Evolutionary conservation across 345 rosid species (phyloP).

Genomic region (Microthlaspi erraticum): DNA sequence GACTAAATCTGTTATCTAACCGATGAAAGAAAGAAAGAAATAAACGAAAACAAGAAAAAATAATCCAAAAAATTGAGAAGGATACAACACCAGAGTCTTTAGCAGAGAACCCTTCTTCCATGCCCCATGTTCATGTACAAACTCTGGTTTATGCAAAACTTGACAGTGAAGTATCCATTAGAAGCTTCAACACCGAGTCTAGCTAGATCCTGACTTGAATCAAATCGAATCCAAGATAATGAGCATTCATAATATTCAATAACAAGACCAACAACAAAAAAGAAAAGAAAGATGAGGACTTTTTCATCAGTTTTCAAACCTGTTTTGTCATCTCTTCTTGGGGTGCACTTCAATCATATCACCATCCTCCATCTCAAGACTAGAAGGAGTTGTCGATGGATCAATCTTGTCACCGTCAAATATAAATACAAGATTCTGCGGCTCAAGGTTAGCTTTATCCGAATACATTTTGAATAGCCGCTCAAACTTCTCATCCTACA

Average conservation of each 20-base stretch:
- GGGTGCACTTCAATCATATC: slow-evolving; percentile 83
- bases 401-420: slow-evolving; percentile 85
- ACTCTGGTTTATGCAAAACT: slow-evolving; percentile 11
- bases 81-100: slow-evolving; percentile 29
- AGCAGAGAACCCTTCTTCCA: slow-evolving; percentile 28
- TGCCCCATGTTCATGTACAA: slow-evolving; percentile 35
- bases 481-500: slow-evolving; percentile 91
- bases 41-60: neutral
- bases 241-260: slow-evolving; percentile 7
- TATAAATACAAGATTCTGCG: slow-evolving; percentile 58
- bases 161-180: too few species aligned
- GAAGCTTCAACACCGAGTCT: slow-evolving; percentile 10
- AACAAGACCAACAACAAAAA: neutral
- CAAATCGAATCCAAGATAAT: slow-evolving; percentile 10
- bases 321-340: slow-evolving; percentile 55
- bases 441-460: slow-evolving; percentile 58
- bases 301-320: slow-evolving; percentile 24
- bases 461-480: slow-evolving; percentile 75
- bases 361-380: slow-evolving; percentile 89
- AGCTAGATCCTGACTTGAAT: slow-evolving; percentile 10
- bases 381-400: slow-evolving; percentile 67
- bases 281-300: neutral
- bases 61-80: slow-evolving; percentile 20
- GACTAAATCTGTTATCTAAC: slow-evolving; percentile 4
- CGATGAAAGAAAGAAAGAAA: neutral